Conservation (phyloP, 2,329 filamentous ascomycete species). For the Aspergillus sp. region DNA sequence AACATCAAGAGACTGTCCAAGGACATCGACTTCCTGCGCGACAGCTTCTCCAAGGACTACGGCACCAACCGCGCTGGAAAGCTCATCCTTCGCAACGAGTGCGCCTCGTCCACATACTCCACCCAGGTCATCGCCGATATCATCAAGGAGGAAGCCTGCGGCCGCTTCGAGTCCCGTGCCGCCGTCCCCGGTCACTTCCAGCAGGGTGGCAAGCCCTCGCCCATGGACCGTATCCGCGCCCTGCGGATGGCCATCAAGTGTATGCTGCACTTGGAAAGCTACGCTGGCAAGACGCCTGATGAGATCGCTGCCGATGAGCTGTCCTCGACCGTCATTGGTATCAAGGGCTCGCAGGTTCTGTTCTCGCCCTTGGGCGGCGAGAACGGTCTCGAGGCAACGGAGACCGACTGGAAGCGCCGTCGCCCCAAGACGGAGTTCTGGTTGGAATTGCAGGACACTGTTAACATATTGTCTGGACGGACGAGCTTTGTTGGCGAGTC, state of each 20-base stretch:
- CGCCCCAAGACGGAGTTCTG: conserved; percentile 81
- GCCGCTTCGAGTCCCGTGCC: conserved; percentile 85
- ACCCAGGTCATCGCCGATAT: conserved; percentile 93
- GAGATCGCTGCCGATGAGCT: conserved; percentile 67
- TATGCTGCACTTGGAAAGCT: conserved; percentile 81
- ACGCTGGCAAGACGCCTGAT: conserved; percentile 57
- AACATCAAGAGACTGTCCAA: conserved; percentile 84
- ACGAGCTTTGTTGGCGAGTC: conserved; percentile 32
- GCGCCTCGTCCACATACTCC: conserved; percentile 80
- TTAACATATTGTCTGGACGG: conserved; percentile 76
- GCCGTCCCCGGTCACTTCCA: conserved; percentile 92
- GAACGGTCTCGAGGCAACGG: conserved; percentile 66
- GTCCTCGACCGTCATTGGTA: conserved; percentile 78
- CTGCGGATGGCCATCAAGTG: conserved; percentile 90
- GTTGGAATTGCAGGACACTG: conserved; percentile 69
- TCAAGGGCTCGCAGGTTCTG: conserved; percentile 82
- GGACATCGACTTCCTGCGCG: conserved; percentile 82
- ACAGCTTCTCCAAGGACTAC: conserved; percentile 76
- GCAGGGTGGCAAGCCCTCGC: conserved; percentile 83
- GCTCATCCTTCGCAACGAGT: conserved; percentile 94
- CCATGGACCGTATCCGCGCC: conserved; percentile 92
- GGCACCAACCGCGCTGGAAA: conserved; percentile 87
- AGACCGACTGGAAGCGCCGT: conserved; percentile 90
- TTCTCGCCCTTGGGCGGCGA: conserved; percentile 65
- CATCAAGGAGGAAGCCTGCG: conserved; percentile 86